These are phyloP conservation scores for Wickerhamiella sorbophila DNA, from an alignment of 805 yeast genomes.

Conservation along the genomic window DNA sequence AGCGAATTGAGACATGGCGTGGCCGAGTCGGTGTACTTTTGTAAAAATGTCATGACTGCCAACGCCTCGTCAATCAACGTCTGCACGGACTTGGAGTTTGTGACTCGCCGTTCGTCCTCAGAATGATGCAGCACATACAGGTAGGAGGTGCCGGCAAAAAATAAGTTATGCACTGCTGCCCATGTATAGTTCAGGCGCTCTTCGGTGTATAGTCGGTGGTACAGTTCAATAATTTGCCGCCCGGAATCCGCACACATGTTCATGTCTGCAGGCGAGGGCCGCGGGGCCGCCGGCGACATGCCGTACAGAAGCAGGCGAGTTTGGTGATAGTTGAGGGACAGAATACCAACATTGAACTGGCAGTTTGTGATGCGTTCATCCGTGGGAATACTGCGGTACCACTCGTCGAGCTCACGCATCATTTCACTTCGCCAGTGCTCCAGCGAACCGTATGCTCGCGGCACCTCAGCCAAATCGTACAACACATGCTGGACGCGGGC, in stretches of 20 bases:
- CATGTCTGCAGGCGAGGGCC: constrained; percentile 40
- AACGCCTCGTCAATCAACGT: constrained; percentile 7
- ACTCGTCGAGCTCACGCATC: constrained; percentile 37
- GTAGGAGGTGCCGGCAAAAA: constrained; percentile 80
- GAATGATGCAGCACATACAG: constrained; percentile 64
- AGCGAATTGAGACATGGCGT: constrained; percentile 9
- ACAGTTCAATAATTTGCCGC: constrained; percentile 49
- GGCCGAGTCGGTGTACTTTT: constrained; percentile 11
- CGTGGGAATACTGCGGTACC: constrained; percentile 48
- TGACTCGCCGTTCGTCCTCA: constrained; percentile 34
- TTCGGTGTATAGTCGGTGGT: constrained; percentile 40
- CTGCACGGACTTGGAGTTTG: constrained; percentile 24
- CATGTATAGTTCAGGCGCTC: constrained; percentile 70
- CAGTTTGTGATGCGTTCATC: constrained; percentile 51
- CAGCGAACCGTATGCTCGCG: constrained; percentile 41
- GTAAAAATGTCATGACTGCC: constrained; percentile 9
- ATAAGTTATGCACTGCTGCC: constrained; percentile 82
- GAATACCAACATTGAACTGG: constrained; percentile 54
- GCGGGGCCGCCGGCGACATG: constrained; percentile 53
- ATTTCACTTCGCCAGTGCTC: constrained; percentile 51
- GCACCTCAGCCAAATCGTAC: constrained; percentile 55
- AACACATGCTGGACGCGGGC: constrained; percentile 59
- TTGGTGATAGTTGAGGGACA: constrained; percentile 64
- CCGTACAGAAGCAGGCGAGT: constrained; percentile 62
- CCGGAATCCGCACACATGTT: constrained; percentile 47